Percentiles rank a stretch among this genome's conserved stretches.
These are phyloP conservation scores for Globisporangium orthogonon DNA, from an alignment of 352 stramenopile species.

Conservation along the genomic window DNA sequence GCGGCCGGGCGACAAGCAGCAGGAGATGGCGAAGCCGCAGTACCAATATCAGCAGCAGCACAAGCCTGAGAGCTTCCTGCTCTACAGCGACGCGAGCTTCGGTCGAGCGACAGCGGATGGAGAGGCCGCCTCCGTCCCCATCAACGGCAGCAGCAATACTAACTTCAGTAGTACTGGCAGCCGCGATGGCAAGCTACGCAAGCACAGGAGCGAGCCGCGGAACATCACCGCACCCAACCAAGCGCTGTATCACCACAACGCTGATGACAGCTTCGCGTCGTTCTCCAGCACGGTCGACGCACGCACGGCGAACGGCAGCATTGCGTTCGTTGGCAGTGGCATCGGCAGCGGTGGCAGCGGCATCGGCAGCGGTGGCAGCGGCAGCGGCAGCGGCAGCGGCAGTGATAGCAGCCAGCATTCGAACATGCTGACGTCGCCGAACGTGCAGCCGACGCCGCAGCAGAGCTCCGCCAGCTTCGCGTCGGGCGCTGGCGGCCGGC, in stretches of 20 bases:
- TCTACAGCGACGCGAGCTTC: conserved; percentile 17
- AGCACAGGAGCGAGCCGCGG: conserved; percentile 14
- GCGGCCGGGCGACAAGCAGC: conserved; percentile 15
- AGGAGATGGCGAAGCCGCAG: conserved; percentile 8
- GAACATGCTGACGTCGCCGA: conserved; percentile 17
- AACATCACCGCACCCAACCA: neutral
- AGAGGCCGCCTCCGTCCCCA: neutral
- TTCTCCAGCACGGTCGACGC: conserved; percentile 10
- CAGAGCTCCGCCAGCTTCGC: conserved; percentile 35
- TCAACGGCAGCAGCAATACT: neutral
- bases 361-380: too few species aligned
- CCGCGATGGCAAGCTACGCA: conserved; percentile 8
- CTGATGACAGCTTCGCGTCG: conserved; percentile 15
- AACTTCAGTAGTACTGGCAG: neutral
- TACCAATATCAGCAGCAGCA: neutral
- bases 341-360: neutral
- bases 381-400: neutral
- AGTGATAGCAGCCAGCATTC: conserved; percentile 4
- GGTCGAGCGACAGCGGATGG: conserved; percentile 4
- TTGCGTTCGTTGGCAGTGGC: neutral
- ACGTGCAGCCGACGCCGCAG: conserved; percentile 5
- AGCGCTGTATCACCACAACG: neutral
- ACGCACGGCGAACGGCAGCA: neutral
- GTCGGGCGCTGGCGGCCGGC: conserved; percentile 20
- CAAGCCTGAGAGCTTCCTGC: conserved; percentile 14